phyloP scores from a whole-genome alignment of 2,329 filamentous ascomycete species.

The Sclerotiophoma versabilis region DNA sequence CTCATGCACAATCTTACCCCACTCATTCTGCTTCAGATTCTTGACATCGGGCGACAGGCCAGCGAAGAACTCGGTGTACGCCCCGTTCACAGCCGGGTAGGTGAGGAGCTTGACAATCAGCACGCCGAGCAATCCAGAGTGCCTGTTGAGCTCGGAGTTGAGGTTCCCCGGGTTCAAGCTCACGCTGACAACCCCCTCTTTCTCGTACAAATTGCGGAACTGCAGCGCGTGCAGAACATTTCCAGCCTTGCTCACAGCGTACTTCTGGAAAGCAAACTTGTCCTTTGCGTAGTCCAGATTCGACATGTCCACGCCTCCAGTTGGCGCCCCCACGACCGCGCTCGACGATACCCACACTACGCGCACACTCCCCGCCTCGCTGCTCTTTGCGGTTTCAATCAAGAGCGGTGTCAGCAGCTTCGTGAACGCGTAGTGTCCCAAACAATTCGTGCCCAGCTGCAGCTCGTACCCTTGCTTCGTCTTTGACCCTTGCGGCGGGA shows the following conservation, averaged over 20 bases:
- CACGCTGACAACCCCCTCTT: conserved; percentile 30
- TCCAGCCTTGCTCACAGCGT: conserved; percentile 36
- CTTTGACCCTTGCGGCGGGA: conserved; percentile 31
- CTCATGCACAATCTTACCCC: conserved; percentile 8
- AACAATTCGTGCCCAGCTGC: conserved; percentile 51
- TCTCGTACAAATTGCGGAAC: conserved; percentile 22
- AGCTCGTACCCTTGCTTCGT: conserved; percentile 36
- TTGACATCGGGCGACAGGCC: conserved; percentile 26
- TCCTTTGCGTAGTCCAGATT: conserved; percentile 27
- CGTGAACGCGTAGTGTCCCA: conserved; percentile 53
- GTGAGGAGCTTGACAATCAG: conserved; percentile 3
- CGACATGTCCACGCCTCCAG: conserved; percentile 24
- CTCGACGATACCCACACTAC: conserved; percentile 43
- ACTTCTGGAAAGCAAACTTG: conserved; percentile 19
- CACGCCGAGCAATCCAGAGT: conserved; percentile 20
- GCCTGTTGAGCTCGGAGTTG: conserved; percentile 42
- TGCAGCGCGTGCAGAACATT: conserved; percentile 38
- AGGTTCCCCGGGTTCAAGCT: conserved; percentile 52
- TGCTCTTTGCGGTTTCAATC: conserved; percentile 34
- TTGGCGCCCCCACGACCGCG: conserved; percentile 20
- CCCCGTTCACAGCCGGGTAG: conserved; percentile 29
- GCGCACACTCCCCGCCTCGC: conserved; percentile 37
- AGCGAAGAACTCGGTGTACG: conserved; percentile 37
- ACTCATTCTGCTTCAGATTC: conserved; percentile 41
- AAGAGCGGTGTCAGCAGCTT: conserved; percentile 49